Evolutionary conservation across 2,329 filamentous ascomycete species (phyloP), one percentile per base, ranked within the genome.

Genomic region (Huntiella abstrusa): DNA sequence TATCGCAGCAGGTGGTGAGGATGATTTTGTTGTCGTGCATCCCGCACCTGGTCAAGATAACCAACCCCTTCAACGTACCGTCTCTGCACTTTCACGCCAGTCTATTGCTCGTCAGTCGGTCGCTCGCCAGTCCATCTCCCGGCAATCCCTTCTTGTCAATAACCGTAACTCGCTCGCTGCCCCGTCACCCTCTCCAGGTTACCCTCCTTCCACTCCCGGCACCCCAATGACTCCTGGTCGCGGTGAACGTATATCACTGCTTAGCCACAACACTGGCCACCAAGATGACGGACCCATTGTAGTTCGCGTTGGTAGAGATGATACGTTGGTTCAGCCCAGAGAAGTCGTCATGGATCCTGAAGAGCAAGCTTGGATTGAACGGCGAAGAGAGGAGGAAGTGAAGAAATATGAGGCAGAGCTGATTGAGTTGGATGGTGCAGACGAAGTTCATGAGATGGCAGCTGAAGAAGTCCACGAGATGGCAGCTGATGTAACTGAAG

Each of bases 231-330:
- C 22, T 28, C 6, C 22, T 8, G 22, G 22, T 8, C 22, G 22
- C 3, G 22, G 22, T 28, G 22, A 28, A 28, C 22, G 22, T 8
- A 28, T 3, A 28, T 28, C 22, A 28, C 22, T 28, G 6, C 22
- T 28, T 28, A 28, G 22, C 22, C 22, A 28, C 22, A 28, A 28
- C 22, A 28, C 22, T 28, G 8, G 22, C 7, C 22, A 28, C 7
- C 22, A 28, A 6, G 22, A 28, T 28, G 22, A 8, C 22, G 22
- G 22, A 8, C 22, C 5, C 2, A 28, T 28, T 28, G 22, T 28
- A 4, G 66, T 76, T 15, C 63, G 62, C n/a, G 66, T 73, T 44
- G 66, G 67, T 1, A 57, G 60, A 1, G 73, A 77, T 32, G 68
- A 75, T 55, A 55, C 4, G 55, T 56, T 2, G 58, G 64, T 12